Conservation (phyloP, 306 rosid species). For the Dalbergia cochinchinensis region DNA sequence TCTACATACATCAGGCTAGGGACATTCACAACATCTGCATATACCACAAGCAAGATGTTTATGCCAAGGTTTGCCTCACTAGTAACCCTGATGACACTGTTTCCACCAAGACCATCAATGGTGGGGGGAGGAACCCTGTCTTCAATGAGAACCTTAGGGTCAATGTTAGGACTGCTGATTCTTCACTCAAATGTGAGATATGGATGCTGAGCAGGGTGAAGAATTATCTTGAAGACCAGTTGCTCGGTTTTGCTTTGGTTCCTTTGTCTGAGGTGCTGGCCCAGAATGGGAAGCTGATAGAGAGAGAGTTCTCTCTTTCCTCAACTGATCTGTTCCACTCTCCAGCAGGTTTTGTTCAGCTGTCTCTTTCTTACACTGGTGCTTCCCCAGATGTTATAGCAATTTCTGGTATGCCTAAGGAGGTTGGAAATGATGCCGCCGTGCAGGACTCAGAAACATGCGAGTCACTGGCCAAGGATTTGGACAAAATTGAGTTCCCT, state of each 20-base stretch:
- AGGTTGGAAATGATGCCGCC: conserved; percentile 40
- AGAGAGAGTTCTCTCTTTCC: conserved; percentile 93
- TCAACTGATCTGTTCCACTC: conserved; percentile 96
- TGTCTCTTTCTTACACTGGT: conserved; percentile 78
- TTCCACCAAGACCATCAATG: conserved; percentile 88
- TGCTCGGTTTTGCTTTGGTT: conserved; percentile 93
- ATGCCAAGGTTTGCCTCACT: conserved; percentile 84
- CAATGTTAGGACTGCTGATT: conserved; percentile 63
- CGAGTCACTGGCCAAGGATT: conserved; percentile 62
- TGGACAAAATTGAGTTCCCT: conserved; percentile 93
- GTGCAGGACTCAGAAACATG: conserved; percentile 57
- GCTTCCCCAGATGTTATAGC: conserved; percentile 82
- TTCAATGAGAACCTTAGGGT: conserved; percentile 76
- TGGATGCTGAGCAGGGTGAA: conserved; percentile 99
- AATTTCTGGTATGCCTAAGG: conserved; percentile 47
- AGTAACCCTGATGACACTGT: conserved; percentile 67
- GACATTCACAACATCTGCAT: conserved; percentile 97
- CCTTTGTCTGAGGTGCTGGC: conserved; percentile 83
- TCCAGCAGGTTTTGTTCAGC: conserved; percentile 86
- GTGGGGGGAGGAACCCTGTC: conserved; percentile 96
- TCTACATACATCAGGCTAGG: conserved; percentile 86
- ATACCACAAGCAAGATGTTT: conserved; percentile 99
- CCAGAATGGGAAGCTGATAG: conserved; percentile 69
- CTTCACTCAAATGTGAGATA: conserved; percentile 90
- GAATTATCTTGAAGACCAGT: conserved; percentile 96